Evolutionary conservation across 257 asterid genomes (phyloP), one percentile per base, ranked within the genome.

Genomic region (Solanum piurae): DNA sequence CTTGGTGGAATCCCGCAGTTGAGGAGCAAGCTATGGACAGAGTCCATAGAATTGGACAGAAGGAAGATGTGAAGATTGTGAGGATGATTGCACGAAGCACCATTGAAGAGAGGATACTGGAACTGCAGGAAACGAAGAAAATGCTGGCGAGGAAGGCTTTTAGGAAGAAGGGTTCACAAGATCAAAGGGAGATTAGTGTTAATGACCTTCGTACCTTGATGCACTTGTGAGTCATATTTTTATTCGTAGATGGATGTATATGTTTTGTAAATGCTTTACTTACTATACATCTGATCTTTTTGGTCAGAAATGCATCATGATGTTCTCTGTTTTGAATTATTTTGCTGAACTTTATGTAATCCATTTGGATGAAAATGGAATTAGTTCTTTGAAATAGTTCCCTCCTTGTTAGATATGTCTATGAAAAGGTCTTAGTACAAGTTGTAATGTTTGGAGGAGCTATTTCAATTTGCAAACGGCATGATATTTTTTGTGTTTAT

Each of bases 11-110:
- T 76, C 99, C 98, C 4, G 98, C 98, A 1, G 91, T 95, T 1
- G 99, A 97, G 90, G 98, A 97, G 77, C 99, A 97, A 88, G 99
- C 98, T 3, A 95, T 97, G 98, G 99, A 97, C 71, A 83, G 99
- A 36, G 98, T 97, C 44, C 99, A 97, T 87, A 91, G 99, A 44
- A 97, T 97, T 1, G 99, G 99, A 4, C 99, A 97, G 83, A 94
- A 86, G 87, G 91, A 90, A 9, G 96, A 94, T 1, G 98, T 97
- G 42, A 92, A 90, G 90, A 88, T 97, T 12, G 96, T 97, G 90
- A 91, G 98, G 90, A 42, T 97, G 94, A 95, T 97, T 23, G 99
- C 96, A 4, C 87, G 90, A 80, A 89, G 94, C 82, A 95, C 98
- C 25, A 90, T 95, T 5, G 98, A 97, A 46, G 99, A 95, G 91